Base-by-base conservation (phyloP, 2,329 filamentous ascomycete species). In the Metarhizium guizhouense region DNA sequence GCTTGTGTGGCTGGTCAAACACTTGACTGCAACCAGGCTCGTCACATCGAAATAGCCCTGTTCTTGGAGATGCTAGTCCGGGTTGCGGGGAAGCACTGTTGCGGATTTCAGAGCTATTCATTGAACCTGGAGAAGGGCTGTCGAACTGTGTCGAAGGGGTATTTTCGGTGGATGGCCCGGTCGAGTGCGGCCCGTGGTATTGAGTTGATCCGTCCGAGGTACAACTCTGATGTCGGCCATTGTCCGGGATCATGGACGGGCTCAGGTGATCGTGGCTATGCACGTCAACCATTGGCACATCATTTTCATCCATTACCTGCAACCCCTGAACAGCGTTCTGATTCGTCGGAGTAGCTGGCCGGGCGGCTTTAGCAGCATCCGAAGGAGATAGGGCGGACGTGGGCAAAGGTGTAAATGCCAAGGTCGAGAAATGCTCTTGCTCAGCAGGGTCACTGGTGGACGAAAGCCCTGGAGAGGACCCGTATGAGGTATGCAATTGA, bases 1-100 rank as follows among this genome's bases (percentile, higher is more conserved):
- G 72, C 62, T 84, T 83, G 59, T 84, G 80, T 10, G 79, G 72
- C 63, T 83, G 79, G 56, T 83, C 79, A 61, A 84, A 84, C 1
- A 68, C 61, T 56, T 72, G 71, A 18, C 63, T 63, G 40, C 71
- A 73, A 8, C 70, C 70, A 52, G 68, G 66, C 57, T 72, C 70
- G 56, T 70, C 65, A 52, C 71, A 73, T 29, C 62, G 65, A 55
- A 67, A 69, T 18, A 61, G 40, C 18, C 68, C 68, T 18, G 60
- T 64, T 54, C 59, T 66, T 2, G 66, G 67, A 14, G 69, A 68
- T 6, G 63, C 52, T 11, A 62, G 61, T n/a, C 56, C 60, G 16
- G 65, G 62, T 42, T 62, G 62, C 1, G 72, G 72, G 3, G 73
- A 75, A 3, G 64, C 62, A 55, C 70, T 73, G 32, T 71, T 68